Conservation (phyloP, 164 flowering plant species). For the Sedum album region DNA sequence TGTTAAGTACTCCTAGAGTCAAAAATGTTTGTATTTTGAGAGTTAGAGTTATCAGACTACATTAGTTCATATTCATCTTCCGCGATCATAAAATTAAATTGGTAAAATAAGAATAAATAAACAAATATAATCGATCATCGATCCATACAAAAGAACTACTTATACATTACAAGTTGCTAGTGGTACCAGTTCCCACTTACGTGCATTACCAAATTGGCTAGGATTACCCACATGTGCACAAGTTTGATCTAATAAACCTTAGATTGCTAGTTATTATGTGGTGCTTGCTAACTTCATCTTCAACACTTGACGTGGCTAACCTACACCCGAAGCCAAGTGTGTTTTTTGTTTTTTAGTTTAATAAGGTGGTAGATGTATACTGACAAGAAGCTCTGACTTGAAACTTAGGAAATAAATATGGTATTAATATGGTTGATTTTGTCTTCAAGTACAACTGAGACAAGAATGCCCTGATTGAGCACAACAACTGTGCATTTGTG, state of each 20-base stretch:
- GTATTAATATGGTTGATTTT: not conserved
- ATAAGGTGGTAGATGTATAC: not conserved
- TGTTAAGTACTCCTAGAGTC: no score
- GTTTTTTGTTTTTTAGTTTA: not conserved
- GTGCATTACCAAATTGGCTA: slow-evolving; percentile 1
- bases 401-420: not conserved
- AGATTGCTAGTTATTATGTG: not conserved
- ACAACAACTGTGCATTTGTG: no score
- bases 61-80: no score
- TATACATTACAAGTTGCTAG: not conserved
- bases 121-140: no score
- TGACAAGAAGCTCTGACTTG: not conserved
- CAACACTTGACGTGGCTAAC: not conserved
- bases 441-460: not conserved
- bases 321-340: not conserved
- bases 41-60: no score
- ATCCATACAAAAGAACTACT: no score
- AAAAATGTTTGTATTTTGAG: no score
- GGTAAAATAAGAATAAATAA: no score
- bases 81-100: no score
- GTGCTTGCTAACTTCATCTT: not conserved
- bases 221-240: not conserved
- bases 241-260: not conserved
- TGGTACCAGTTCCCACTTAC: slow-evolving; percentile 1
- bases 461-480: not conserved